Percentiles rank a stretch among this genome's conserved stretches.
Conservation (phyloP, 2,329 filamentous ascomycete genomes). For the Botrytis elliptica region DNA sequence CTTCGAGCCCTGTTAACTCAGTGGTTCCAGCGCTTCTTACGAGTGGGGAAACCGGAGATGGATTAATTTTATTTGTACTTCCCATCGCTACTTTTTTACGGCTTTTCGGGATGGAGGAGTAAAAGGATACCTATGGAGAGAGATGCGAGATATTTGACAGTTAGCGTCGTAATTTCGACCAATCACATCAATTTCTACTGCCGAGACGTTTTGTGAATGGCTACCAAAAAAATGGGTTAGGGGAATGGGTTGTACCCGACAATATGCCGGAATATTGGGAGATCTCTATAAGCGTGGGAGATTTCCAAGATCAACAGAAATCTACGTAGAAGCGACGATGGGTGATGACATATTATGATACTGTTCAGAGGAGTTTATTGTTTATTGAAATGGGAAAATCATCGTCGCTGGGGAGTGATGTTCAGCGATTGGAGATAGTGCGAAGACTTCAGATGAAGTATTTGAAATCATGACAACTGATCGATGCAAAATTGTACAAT, state of each 20-base stretch:
- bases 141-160: neutral
- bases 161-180: neutral
- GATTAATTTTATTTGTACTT: neutral
- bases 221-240: neutral
- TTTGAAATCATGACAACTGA: neutral
- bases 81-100: neutral
- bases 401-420: neutral
- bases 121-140: neutral
- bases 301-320: neutral
- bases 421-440: neutral
- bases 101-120: neutral
- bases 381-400: neutral
- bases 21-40: slow-evolving; percentile 6
- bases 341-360: neutral
- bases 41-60: slow-evolving; percentile 4
- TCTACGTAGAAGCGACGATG: neutral
- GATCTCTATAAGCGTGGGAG: neutral
- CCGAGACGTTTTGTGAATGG: neutral
- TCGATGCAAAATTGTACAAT: neutral
- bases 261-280: neutral
- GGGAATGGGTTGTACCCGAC: neutral
- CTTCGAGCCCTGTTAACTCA: neutral
- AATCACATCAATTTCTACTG: neutral
- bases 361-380: neutral
- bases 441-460: neutral